Evolutionary conservation across 768 basidiomycete genomes (phyloP).

Genomic region (Tylopilus felleus): DNA sequence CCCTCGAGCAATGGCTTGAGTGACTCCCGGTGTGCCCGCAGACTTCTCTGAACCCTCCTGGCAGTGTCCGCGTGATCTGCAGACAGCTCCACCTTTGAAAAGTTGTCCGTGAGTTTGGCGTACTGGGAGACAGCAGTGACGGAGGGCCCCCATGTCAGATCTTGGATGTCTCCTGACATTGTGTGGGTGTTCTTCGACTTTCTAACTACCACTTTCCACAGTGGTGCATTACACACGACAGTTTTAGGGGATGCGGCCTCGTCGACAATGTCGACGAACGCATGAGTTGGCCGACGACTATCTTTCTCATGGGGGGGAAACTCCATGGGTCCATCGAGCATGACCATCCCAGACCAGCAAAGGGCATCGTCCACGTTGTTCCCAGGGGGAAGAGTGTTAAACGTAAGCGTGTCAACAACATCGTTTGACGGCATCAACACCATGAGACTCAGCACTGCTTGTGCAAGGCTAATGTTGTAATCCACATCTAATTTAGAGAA

Average conservation of each 20-base stretch:
- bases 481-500: not conserved
- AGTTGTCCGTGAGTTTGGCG: not conserved
- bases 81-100: slow-evolving; percentile 6
- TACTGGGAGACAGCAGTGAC: not conserved
- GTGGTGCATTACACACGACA: not conserved
- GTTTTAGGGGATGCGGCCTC: not conserved
- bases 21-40: not conserved
- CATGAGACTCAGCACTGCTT: slow-evolving; percentile 6
- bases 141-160: not conserved
- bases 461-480: not conserved
- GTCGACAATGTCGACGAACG: not conserved
- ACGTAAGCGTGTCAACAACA: slow-evolving; percentile 13
- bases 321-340: slow-evolving; percentile 1
- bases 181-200: not conserved
- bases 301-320: slow-evolving; percentile 10
- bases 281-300: not conserved
- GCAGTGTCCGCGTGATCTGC: not conserved
- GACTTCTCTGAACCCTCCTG: slow-evolving; percentile 7
- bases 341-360: slow-evolving; percentile 6
- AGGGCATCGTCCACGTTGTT: not conserved
- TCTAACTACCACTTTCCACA: slow-evolving; percentile 5
- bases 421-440: slow-evolving; percentile 2
- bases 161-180: not conserved
- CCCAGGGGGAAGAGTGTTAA: slow-evolving; percentile 4
- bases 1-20: not conserved